Conservation (phyloP, 768 basidiomycete genomes). For the Asterophora lycoperdoides region DNA sequence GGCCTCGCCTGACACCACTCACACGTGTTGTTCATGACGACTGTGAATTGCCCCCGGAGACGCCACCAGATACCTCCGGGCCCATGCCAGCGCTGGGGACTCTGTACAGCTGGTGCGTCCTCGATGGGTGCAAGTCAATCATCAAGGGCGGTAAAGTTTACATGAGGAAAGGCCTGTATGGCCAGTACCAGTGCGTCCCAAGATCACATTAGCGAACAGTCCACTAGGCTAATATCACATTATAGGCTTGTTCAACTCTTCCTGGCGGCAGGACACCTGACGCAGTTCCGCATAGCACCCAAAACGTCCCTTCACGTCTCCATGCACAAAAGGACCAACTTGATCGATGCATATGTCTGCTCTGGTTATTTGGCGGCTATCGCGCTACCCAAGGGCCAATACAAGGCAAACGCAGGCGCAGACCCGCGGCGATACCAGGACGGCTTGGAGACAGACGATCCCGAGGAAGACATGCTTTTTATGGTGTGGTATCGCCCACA, state of each 20-base stretch:
- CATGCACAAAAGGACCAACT: slow-evolving; percentile 50
- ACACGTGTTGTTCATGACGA: slow-evolving; percentile 38
- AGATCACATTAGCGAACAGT: background rate
- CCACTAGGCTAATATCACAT: slow-evolving; percentile 1
- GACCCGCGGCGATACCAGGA: slow-evolving; percentile 81
- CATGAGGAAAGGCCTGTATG: slow-evolving; percentile 62
- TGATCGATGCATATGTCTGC: slow-evolving; percentile 75
- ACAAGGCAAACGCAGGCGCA: slow-evolving; percentile 44
- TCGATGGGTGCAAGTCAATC: slow-evolving; percentile 76
- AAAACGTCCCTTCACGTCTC: slow-evolving; percentile 54
- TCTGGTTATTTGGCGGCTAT: slow-evolving; percentile 83
- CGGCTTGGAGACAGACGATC: slow-evolving; percentile 83
- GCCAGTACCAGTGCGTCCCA: slow-evolving; percentile 70
- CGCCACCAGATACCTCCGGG: slow-evolving; percentile 48
- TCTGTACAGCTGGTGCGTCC: slow-evolving; percentile 84
- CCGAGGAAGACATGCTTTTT: slow-evolving; percentile 85
- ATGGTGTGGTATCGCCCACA: slow-evolving; percentile 67
- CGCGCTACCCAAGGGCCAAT: slow-evolving; percentile 61
- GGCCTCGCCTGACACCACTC: slow-evolving; percentile 57
- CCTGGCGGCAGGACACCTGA: slow-evolving; percentile 69
- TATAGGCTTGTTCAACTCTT: slow-evolving; percentile 66
- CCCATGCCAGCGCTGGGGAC: slow-evolving; percentile 54
- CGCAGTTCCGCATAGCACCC: slow-evolving; percentile 65
- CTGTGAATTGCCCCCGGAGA: slow-evolving; percentile 43
- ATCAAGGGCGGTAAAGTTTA: slow-evolving; percentile 70